These are phyloP conservation scores for Lentinula raphanica DNA, from an alignment of 768 basidiomycete species.

Conservation along the genomic window DNA sequence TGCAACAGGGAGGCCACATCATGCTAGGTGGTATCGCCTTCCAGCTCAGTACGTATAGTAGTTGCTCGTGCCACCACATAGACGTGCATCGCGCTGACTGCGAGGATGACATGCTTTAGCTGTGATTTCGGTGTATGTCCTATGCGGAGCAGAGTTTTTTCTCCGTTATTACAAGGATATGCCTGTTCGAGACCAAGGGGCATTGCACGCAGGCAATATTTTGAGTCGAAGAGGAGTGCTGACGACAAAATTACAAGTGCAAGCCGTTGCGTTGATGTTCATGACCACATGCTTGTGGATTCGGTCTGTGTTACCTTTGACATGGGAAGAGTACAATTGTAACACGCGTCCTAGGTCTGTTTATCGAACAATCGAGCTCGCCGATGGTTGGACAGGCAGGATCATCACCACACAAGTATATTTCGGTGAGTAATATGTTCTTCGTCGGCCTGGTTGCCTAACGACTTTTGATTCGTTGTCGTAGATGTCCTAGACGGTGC, in stretches of 20 bases:
- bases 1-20: conserved; percentile 1
- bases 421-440: conserved; percentile 25
- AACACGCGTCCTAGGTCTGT: conserved; percentile 24
- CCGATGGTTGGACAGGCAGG: conserved; percentile 35
- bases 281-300: conserved; percentile 7
- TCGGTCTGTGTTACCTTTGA: neutral
- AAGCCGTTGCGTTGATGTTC: neutral
- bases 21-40: conserved; percentile 7
- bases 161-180: neutral
- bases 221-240: conserved; percentile 1
- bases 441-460: neutral
- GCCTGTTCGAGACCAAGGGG: neutral
- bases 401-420: conserved; percentile 34
- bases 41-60: neutral
- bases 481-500: conserved; percentile 19
- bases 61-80: neutral
- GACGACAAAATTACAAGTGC: neutral
- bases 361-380: conserved; percentile 38
- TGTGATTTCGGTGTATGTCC: neutral
- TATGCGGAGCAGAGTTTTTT: conserved; percentile 1
- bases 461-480: neutral
- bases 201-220: neutral
- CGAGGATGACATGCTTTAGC: neutral
- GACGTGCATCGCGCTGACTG: neutral
- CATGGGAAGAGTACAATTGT: neutral